Percentiles rank a stretch among this genome's conserved stretches.
Conservation (phyloP, 2,329 filamentous ascomycete genomes). For the Arachnopeziza araneosa region DNA sequence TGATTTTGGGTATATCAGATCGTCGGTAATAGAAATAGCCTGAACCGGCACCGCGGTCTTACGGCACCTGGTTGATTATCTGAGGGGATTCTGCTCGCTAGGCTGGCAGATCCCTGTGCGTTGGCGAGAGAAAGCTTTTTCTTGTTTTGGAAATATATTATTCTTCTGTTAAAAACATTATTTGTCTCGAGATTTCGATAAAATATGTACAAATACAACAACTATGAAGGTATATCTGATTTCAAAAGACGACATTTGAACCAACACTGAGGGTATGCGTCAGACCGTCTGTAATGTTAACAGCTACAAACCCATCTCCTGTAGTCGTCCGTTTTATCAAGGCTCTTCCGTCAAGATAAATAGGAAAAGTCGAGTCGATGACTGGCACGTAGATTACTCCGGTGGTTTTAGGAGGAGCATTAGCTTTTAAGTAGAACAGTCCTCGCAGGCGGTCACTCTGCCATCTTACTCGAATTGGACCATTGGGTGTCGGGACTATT, state of each 20-base stretch:
- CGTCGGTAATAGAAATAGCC: not conserved
- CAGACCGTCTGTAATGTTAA: not conserved
- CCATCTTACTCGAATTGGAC: constrained; percentile 37
- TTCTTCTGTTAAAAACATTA: not conserved
- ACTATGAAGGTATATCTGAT: not conserved
- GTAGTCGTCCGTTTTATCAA: not conserved
- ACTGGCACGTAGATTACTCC: constrained; percentile 24
- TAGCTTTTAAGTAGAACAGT: constrained; percentile 29
- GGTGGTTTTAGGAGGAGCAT: constrained; percentile 26
- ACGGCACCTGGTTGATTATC: not conserved
- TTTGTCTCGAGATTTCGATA: too few species aligned
- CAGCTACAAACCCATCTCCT: not conserved
- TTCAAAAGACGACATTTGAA: not conserved
- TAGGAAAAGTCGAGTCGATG: constrained; percentile 1
- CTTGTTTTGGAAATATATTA: not conserved
- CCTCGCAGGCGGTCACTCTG: constrained; percentile 15
- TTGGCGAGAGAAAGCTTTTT: not conserved
- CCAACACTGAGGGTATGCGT: not conserved
- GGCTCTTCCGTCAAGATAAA: constrained; percentile 15
- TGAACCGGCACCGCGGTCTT: not conserved
- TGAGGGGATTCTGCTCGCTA: not conserved
- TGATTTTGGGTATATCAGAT: not conserved
- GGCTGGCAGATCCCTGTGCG: not conserved
- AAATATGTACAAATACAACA: too few species aligned
- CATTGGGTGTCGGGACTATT: constrained; percentile 37